Conservation (phyloP, 1,284 basidiomycete genomes). For the Earliella scabrosa region DNA sequence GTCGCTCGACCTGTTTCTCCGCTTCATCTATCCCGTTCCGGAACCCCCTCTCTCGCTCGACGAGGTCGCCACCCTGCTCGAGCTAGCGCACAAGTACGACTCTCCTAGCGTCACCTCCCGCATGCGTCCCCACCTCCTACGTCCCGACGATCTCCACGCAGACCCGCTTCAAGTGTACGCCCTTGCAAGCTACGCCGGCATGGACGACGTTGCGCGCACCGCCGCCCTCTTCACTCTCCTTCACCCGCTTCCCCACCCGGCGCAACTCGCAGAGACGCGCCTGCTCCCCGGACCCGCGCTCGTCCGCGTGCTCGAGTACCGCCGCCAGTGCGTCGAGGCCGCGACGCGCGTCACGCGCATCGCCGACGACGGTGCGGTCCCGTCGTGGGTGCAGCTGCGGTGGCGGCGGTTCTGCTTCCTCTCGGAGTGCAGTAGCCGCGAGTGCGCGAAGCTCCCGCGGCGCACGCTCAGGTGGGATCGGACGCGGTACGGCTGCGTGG, state of each 20-base stretch:
- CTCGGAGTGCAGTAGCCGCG: constrained; percentile 7
- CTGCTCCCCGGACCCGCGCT: constrained; percentile 3
- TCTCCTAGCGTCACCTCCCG: constrained; percentile 7
- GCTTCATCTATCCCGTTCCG: constrained; percentile 17
- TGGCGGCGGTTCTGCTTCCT: constrained; percentile 22
- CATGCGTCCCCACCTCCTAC: constrained; percentile 20
- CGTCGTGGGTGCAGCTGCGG: constrained; percentile 20
- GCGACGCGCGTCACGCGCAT: constrained; percentile 8
- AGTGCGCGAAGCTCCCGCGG: constrained; percentile 3
- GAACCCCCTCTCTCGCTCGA: constrained; percentile 14
- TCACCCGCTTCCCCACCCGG: constrained; percentile 2
- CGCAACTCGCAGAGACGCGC: constrained; percentile 5
- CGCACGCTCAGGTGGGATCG: constrained; percentile 10
- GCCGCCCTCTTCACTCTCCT: constrained; percentile 16
- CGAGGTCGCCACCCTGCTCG: constrained; percentile 11
- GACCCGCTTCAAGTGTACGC: constrained; percentile 40
- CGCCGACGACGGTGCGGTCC: constrained; percentile 1
- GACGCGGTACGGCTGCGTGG: background rate
- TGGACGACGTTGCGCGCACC: constrained; percentile 9
- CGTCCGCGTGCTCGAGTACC: constrained; percentile 11
- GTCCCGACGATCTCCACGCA: constrained; percentile 24
- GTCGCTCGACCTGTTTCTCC: constrained; percentile 14
- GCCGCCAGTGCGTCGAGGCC: constrained; percentile 1
- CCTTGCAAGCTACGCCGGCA: constrained; percentile 29
- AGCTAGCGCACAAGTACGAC: constrained; percentile 14